These are phyloP conservation scores for Peronosclerospora sorghi DNA, from an alignment of 352 stramenopile genomes.

Conservation along the genomic window DNA sequence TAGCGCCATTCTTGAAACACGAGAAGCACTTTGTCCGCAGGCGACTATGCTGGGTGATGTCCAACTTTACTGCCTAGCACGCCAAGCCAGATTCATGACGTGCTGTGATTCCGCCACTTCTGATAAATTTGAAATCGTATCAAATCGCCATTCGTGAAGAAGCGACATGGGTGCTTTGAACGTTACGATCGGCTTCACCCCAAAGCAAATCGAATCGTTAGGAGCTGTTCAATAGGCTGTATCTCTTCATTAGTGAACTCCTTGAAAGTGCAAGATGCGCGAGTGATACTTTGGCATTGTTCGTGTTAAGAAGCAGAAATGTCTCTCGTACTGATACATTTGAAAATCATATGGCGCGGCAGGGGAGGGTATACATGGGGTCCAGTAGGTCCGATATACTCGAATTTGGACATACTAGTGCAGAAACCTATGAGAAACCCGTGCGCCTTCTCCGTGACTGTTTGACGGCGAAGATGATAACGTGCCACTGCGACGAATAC, in stretches of 20 bases:
- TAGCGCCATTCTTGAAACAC: constrained; percentile 61
- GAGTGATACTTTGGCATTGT: constrained; percentile 92
- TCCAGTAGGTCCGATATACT: constrained; percentile 90
- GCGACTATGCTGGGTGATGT: constrained; percentile 77
- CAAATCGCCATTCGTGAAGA: constrained; percentile 82
- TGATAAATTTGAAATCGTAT: constrained; percentile 44
- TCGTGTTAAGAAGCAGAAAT: constrained; percentile 74
- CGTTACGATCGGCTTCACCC: constrained; percentile 58
- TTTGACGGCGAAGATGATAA: constrained; percentile 95
- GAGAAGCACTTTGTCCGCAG: constrained; percentile 75
- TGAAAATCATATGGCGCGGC: constrained; percentile 94
- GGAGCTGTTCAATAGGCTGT: constrained; percentile 88
- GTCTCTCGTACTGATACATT: constrained; percentile 49
- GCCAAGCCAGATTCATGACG: constrained; percentile 57
- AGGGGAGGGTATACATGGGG: constrained; percentile 91
- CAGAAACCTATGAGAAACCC: constrained; percentile 89
- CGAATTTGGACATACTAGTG: too few species aligned
- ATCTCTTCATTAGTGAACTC: constrained; percentile 94
- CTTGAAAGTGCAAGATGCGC: constrained; percentile 88
- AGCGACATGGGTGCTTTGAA: constrained; percentile 80
- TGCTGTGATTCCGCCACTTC: constrained; percentile 57
- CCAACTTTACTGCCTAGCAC: constrained; percentile 74
- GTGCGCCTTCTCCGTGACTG: constrained; percentile 95
- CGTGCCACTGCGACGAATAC: constrained; percentile 40
- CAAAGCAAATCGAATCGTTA: constrained; percentile 94